phyloP scores from a whole-genome alignment of 2,329 filamentous ascomycete species.

The Beauveria rudraprayagi region DNA sequence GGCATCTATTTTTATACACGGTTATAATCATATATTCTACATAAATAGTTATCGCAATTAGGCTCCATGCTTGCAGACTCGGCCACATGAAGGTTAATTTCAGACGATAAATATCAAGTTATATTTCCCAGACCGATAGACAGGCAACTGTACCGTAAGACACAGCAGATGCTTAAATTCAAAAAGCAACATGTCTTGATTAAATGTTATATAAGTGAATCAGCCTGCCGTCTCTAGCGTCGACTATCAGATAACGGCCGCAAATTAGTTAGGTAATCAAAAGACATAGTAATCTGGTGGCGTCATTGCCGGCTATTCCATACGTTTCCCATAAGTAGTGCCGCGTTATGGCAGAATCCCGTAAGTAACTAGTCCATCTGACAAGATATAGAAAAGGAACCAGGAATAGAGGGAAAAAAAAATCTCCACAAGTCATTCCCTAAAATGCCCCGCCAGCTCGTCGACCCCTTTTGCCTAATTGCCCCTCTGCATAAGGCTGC shows the following conservation, averaged over 20 bases:
- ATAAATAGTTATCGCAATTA: neutral
- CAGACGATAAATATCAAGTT: too few species aligned
- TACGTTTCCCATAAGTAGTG: neutral
- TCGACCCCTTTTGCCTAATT: neutral
- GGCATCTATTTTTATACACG: neutral
- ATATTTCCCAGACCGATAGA: too few species aligned
- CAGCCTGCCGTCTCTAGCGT: too few species aligned
- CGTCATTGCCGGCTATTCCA: neutral
- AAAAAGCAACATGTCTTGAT: too few species aligned
- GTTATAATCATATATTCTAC: neutral
- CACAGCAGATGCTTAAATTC: too few species aligned
- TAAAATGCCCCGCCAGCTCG: conserved; percentile 7
- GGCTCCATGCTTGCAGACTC: neutral
- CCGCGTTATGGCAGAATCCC: neutral
- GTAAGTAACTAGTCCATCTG: neutral
- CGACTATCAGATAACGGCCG: neutral
- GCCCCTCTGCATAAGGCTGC: neutral
- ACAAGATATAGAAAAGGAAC: neutral
- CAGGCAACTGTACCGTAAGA: too few species aligned
- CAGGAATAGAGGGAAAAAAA: neutral
- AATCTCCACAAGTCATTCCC: neutral
- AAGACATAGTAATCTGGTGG: neutral
- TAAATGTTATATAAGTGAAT: too few species aligned
- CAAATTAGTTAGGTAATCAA: neutral
- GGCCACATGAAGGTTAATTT: neutral